These are phyloP conservation scores for Phylloporus sp. DNA, from an alignment of 1,284 basidiomycete species.

Conservation along the genomic window DNA sequence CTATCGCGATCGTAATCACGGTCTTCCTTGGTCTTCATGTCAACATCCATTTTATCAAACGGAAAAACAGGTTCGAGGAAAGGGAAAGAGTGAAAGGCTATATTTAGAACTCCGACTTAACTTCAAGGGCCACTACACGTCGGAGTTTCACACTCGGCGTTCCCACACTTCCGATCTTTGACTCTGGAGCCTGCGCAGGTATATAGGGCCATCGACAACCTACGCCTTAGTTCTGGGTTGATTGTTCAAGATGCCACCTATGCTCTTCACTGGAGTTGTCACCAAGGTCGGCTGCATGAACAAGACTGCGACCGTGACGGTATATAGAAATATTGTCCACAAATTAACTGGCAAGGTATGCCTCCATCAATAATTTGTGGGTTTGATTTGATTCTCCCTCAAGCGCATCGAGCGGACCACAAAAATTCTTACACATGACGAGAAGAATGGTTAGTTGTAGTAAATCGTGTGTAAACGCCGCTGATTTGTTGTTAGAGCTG, in stretches of 20 bases:
- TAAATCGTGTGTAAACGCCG: background rate
- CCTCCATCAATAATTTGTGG: slow-evolving; percentile 2
- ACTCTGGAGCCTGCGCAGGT: background rate
- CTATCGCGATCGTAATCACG: slow-evolving; percentile 62
- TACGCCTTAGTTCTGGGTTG: background rate
- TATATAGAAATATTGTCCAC: slow-evolving; percentile 74
- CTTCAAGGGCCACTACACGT: background rate
- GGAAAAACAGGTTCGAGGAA: slow-evolving; percentile 7
- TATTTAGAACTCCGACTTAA: slow-evolving; percentile 32
- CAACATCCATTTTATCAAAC: slow-evolving; percentile 69
- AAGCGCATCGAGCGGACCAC: slow-evolving; percentile 76
- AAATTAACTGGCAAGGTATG: slow-evolving; percentile 77
- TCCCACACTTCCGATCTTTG: background rate
- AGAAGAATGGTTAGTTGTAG: slow-evolving; percentile 58
- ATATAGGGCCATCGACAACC: background rate
- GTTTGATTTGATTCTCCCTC: slow-evolving; percentile 15
- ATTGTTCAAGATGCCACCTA: slow-evolving; percentile 27
- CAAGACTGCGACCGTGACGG: slow-evolving; percentile 82
- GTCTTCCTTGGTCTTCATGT: slow-evolving; percentile 80
- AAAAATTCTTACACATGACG: slow-evolving; percentile 80
- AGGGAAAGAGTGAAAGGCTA: slow-evolving; percentile 24
- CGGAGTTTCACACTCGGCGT: background rate
- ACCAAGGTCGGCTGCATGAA: slow-evolving; percentile 82
- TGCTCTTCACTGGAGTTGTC: slow-evolving; percentile 74
- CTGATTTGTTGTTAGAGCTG: slow-evolving; percentile 55